These are phyloP conservation scores for Zasmidium cellare DNA, from an alignment of 2,329 filamentous ascomycete genomes.

Conservation along the genomic window DNA sequence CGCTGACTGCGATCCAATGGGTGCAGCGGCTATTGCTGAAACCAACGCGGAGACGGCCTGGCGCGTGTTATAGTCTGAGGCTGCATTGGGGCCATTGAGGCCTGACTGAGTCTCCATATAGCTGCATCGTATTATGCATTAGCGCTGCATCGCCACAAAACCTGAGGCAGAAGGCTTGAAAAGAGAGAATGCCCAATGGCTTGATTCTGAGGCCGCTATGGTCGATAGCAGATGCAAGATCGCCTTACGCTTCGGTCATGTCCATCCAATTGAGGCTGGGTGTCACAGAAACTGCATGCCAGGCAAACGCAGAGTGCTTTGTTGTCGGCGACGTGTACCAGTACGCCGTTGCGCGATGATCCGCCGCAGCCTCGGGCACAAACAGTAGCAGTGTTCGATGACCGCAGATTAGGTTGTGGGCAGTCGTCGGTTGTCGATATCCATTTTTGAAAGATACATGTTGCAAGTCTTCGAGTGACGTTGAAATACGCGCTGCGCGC, in stretches of 20 bases:
- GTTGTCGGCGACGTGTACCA: constrained; percentile 1
- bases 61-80: constrained; percentile 11
- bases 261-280: not conserved
- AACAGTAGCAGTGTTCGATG: not conserved
- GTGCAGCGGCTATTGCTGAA: constrained; percentile 27
- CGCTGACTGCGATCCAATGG: constrained; percentile 26
- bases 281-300: not conserved
- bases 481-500: too few species aligned
- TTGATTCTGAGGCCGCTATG: not conserved
- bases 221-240: not conserved
- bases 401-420: not conserved
- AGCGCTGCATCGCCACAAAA: constrained; percentile 3
- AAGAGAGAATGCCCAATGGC: not conserved
- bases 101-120: not conserved
- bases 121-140: constrained; percentile 9
- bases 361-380: not conserved
- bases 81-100: not conserved
- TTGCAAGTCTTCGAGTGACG: too few species aligned
- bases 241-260: not conserved
- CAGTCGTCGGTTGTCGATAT: not conserved
- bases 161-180: constrained; percentile 1
- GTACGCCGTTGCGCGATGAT: constrained; percentile 1
- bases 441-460: not conserved
- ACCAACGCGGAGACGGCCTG: constrained; percentile 31
- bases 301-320: constrained; percentile 2